Base-by-base conservation (phyloP, 2,329 filamentous ascomycete genomes). In the Chaetomium globosum region DNA sequence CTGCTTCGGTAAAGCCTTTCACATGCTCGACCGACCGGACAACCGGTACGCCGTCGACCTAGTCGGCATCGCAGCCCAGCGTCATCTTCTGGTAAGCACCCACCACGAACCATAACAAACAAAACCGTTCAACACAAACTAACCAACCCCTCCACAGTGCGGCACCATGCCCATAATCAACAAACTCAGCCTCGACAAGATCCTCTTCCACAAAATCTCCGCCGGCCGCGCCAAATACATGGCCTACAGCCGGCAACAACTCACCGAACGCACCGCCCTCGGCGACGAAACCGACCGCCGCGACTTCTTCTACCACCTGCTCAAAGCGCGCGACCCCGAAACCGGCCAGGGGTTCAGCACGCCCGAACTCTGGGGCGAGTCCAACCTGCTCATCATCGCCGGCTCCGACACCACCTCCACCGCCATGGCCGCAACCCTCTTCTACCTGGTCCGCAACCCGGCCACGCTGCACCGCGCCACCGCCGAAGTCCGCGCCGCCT, bases 271-370 rank as follows among this genome's bases (percentile, higher is more conserved):
- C 28, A 89, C 87, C 57, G 85, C 87, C 67, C 78, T 89, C 30
- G 87, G 87, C 31, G 86, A 87, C 69, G 86, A 85, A 69, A 87
- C 83, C 56, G 87, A 86, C 71, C 87, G 89, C 39, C 86, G 88
- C 64, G 89, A 92, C 74, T 91, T 92, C 79, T 91, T 92, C 78
- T 88, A 90, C 76, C 87, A 91, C 75, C 82, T 92, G 12, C 83
- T 92, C 66, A 88, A 87, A 72, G 89, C 89, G 8, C 84, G 85
- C 48, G 89, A 92, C 69, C 88, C 88, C 13, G 88, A 91, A 73
- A 90, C 88, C 0, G 88, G 88, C 60, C 81, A 84, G 64, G 87
- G 87, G 1, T 88, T 91, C 72, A 83, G 81, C 49, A 87, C 82
- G 2, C 83, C 84, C 0, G 89, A 91, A 72, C 83, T 91, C 28